A percentile compares a stretch with the other conserved stretches of the same genome.
phyloP scores from a whole-genome alignment of 2,329 filamentous ascomycete species.

The Fusarium sublunatum region DNA sequence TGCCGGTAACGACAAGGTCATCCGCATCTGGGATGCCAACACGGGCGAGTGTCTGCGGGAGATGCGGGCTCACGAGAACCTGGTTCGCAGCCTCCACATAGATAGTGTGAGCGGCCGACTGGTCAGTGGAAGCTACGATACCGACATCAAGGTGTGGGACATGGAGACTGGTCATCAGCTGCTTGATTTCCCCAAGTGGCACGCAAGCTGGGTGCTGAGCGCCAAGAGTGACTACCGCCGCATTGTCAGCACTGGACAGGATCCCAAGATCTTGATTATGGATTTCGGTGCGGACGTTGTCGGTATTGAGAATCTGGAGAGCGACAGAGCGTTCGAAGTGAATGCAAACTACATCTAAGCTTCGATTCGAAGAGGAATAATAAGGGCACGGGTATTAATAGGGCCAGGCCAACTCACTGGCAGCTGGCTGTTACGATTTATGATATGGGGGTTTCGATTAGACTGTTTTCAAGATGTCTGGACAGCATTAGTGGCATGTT shows the following conservation, averaged over 20 bases:
- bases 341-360: conserved; percentile 45
- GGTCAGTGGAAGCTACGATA: conserved; percentile 93
- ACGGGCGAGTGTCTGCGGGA: conserved; percentile 85
- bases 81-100: conserved; percentile 91
- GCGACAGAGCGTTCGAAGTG: conserved; percentile 39
- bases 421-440: conserved; percentile 40
- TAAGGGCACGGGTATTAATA: conserved; percentile 16
- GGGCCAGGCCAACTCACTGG: conserved; percentile 6
- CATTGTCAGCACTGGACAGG: conserved; percentile 94
- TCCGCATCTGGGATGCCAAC: conserved; percentile 95
- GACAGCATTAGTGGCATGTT: conserved; percentile 34
- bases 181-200: conserved; percentile 92
- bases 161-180: conserved; percentile 81
- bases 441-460: conserved; percentile 38
- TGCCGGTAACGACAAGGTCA: conserved; percentile 93
- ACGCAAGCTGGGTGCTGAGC: conserved; percentile 94
- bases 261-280: conserved; percentile 90
- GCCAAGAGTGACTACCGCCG: conserved; percentile 96
- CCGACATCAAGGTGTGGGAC: conserved; percentile 94
- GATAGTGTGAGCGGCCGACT: conserved; percentile 88
- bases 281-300: conserved; percentile 80
- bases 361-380: neutral
- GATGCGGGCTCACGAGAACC: conserved; percentile 83
- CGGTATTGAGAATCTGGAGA: conserved; percentile 70
- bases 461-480: conserved; percentile 23